Evolutionary conservation across 768 basidiomycete species (phyloP), one percentile per base, ranked within the genome.

Genomic region (Kwoniella shandongensis): DNA sequence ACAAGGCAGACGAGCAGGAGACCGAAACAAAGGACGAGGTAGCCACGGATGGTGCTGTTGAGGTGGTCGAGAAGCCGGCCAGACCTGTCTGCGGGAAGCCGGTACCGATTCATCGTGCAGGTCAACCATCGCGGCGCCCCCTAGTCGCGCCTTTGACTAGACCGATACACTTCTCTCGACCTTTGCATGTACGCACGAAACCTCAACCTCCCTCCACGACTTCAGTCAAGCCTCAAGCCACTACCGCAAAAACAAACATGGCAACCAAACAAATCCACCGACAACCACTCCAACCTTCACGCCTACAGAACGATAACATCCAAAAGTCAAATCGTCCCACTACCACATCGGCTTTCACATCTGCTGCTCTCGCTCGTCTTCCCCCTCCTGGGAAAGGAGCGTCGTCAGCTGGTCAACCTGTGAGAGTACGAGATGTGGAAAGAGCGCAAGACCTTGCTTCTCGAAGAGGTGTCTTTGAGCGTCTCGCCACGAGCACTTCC

Each of bases 361-460:
- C 61, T 3, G 58, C 58, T 2, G 67, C 67, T 11, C 39, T 69
- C 2, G 59, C 63, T 4, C 35, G 59, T 12, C 51, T 69, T 1
- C 67, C 67, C 17, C 51, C 61, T 12, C 67, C 64, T 12, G 67
- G 67, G 3, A 63, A 59, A 51, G 64, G 67, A 1, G 57, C 61
- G 7, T 39, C 54, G 3, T 41, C 57, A 4, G 42, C 61, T 1
- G 41, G 50, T 8, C 32, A 42, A 22, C 63, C 61, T 11, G 26
- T 54, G 23, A 17, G 10, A 17, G 36, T 69, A 4, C 50, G 52
- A 38, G 12, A 30, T 1, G 36, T 39, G 8, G 67, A 69, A 42
- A 48, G 67, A 32, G 67, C 59, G 3, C 25, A 17, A 22, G 56
- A 69, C 50, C 44, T 69, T 23, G 46, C 39, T 2, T 22, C 35